phyloP scores from a whole-genome alignment of 768 basidiomycete species.

The Tubosaeta sp. region DNA sequence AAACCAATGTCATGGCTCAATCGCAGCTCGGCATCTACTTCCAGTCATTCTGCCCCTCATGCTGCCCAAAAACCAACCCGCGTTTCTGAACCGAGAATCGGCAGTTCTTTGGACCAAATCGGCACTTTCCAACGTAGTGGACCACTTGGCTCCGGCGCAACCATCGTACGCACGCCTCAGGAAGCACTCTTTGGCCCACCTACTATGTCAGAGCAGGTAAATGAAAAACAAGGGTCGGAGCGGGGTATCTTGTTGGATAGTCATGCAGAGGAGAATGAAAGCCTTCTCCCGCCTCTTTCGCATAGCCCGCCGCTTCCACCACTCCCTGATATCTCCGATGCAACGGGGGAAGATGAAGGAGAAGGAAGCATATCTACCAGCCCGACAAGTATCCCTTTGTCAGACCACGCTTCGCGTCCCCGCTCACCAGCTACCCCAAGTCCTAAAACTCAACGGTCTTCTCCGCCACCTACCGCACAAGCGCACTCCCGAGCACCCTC shows the following conservation, averaged over 20 bases:
- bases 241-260: conserved; percentile 4
- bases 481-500: conserved; percentile 34
- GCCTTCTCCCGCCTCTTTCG: conserved; percentile 25
- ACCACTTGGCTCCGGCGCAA: conserved; percentile 66
- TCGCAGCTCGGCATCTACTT: conserved; percentile 34
- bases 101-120: conserved; percentile 31
- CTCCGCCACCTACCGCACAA: conserved; percentile 26
- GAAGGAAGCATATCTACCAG: conserved; percentile 10
- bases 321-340: conserved; percentile 33
- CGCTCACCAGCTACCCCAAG: conserved; percentile 29
- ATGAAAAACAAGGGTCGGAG: conserved; percentile 12
- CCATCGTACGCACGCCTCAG: conserved; percentile 72
- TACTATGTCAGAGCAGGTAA: conserved; percentile 1
- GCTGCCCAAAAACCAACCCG: conserved; percentile 37
- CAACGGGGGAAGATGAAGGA: background rate
- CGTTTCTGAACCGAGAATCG: conserved; percentile 42
- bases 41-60: conserved; percentile 21
- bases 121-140: conserved; percentile 36
- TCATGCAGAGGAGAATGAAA: conserved; percentile 14
- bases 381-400: conserved; percentile 17
- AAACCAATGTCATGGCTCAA: conserved; percentile 42
- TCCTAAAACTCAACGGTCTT: conserved; percentile 33
- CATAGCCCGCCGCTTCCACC: conserved; percentile 38
- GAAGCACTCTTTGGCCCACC: conserved; percentile 55
- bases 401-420: conserved; percentile 29